Evolutionary conservation across 768 basidiomycete genomes (phyloP).

Genomic region (Boletales sp.): DNA sequence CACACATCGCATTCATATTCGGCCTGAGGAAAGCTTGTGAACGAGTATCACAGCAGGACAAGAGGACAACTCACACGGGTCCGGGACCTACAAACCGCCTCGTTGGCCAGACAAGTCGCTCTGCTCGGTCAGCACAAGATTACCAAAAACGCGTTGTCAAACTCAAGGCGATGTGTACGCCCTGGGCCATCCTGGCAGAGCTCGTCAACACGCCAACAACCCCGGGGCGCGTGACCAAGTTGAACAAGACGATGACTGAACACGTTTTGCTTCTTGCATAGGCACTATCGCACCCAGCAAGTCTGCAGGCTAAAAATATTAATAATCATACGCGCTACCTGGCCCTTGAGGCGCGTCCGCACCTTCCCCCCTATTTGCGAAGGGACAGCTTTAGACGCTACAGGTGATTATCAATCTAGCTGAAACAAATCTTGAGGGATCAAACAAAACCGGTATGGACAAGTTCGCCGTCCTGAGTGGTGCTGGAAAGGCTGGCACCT

Average conservation of each 20-base stretch:
- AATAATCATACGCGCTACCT: conserved; percentile 1
- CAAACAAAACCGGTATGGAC: conserved; percentile 8
- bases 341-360: conserved; percentile 4
- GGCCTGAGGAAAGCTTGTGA: conserved; percentile 5
- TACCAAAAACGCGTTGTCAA: conserved; percentile 19
- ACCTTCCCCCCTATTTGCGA: not conserved
- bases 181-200: not conserved
- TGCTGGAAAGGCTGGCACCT: not conserved
- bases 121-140: conserved; percentile 1
- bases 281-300: not conserved
- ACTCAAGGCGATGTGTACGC: conserved; percentile 6
- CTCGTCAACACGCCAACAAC: not conserved
- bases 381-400: not conserved
- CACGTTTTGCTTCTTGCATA: not conserved
- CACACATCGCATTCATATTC: conserved; percentile 5
- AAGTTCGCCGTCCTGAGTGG: not conserved
- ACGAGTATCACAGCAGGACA: not conserved
- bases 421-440: not conserved
- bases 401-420: not conserved
- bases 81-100: conserved; percentile 22
- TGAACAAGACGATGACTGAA: no score
- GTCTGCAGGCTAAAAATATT: no score
- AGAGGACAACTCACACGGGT: conserved; percentile 1
- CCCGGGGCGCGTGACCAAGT: not conserved
- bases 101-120: conserved; percentile 8